These are phyloP conservation scores for Russula emetica DNA, from an alignment of 768 basidiomycete genomes.

Conservation along the genomic window DNA sequence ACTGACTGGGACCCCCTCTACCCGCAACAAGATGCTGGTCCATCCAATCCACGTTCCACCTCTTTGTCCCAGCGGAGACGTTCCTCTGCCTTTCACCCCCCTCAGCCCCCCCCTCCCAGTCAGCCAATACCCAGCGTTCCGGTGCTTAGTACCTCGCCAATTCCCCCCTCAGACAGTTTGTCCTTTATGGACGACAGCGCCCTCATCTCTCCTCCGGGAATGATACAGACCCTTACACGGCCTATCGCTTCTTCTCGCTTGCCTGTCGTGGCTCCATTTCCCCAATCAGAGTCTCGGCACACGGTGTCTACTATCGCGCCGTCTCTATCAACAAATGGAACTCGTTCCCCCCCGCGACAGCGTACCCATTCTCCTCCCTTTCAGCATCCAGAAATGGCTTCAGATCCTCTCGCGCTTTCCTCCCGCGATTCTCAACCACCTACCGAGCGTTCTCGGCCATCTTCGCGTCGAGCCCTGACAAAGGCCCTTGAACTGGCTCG, in stretches of 20 bases:
- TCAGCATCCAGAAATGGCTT: slow-evolving; percentile 39
- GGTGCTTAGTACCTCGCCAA: slow-evolving; percentile 32
- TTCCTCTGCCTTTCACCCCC: slow-evolving; percentile 61
- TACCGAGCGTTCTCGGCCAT: slow-evolving; percentile 55
- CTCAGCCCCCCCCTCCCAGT: slow-evolving; percentile 66
- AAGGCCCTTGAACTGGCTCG: slow-evolving; percentile 82
- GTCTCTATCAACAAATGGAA: slow-evolving; percentile 47
- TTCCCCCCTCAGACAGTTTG: slow-evolving; percentile 29
- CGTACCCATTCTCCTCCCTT: slow-evolving; percentile 32
- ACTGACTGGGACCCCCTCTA: slow-evolving; percentile 34
- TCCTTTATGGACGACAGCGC: slow-evolving; percentile 29
- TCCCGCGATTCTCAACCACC: slow-evolving; percentile 42
- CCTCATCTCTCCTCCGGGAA: slow-evolving; percentile 27
- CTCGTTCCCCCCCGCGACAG: slow-evolving; percentile 54
- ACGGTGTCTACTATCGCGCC: slow-evolving; percentile 32
- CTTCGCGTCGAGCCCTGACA: slow-evolving; percentile 82
- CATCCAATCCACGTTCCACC: slow-evolving; percentile 34
- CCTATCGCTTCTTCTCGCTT: slow-evolving; percentile 47
- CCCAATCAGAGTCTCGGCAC: slow-evolving; percentile 46
- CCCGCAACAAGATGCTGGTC: slow-evolving; percentile 29
- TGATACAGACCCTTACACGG: slow-evolving; percentile 32
- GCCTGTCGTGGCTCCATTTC: slow-evolving; percentile 57
- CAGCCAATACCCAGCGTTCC: slow-evolving; percentile 72
- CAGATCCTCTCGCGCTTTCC: slow-evolving; percentile 44
- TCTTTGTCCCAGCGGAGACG: slow-evolving; percentile 52